phyloP scores from a whole-genome alignment of 2,329 filamentous ascomycete species.

The Hysterium pulicare region DNA sequence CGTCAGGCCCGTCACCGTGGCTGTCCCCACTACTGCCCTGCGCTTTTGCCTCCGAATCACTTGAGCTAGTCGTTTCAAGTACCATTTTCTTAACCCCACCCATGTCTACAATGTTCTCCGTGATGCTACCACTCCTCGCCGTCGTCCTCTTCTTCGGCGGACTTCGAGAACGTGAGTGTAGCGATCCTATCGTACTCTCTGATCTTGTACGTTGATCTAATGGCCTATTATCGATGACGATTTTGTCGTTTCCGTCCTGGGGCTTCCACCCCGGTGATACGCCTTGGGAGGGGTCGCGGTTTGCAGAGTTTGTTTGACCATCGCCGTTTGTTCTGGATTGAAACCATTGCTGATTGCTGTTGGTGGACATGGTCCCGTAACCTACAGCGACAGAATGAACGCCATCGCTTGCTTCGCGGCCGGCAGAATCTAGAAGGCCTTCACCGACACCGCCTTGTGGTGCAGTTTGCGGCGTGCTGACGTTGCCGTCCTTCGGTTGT shows the following conservation, averaged over 20 bases:
- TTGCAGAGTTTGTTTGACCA: constrained; percentile 15
- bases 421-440: constrained; percentile 53
- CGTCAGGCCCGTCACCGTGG: constrained; percentile 16
- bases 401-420: constrained; percentile 61
- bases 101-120: constrained; percentile 71
- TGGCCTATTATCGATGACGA: constrained; percentile 16
- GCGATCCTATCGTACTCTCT: constrained; percentile 32
- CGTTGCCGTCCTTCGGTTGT: constrained; percentile 17
- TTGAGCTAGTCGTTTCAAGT: constrained; percentile 63
- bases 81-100: constrained; percentile 74
- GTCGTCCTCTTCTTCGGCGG: constrained; percentile 42
- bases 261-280: constrained; percentile 23
- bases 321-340: constrained; percentile 8
- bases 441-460: constrained; percentile 53
- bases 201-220: constrained; percentile 17
- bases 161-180: constrained; percentile 24
- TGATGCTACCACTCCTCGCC: constrained; percentile 72
- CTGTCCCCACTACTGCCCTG: constrained; percentile 17
- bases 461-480: constrained; percentile 24
- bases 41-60: constrained; percentile 37
- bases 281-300: constrained; percentile 15
- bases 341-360: constrained; percentile 24
- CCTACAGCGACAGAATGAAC: constrained; percentile 55
- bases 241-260: constrained; percentile 14
- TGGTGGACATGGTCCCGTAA: constrained; percentile 41